Base-by-base conservation (phyloP, 179 eudicot species). In the Beta corolliflora region DNA sequence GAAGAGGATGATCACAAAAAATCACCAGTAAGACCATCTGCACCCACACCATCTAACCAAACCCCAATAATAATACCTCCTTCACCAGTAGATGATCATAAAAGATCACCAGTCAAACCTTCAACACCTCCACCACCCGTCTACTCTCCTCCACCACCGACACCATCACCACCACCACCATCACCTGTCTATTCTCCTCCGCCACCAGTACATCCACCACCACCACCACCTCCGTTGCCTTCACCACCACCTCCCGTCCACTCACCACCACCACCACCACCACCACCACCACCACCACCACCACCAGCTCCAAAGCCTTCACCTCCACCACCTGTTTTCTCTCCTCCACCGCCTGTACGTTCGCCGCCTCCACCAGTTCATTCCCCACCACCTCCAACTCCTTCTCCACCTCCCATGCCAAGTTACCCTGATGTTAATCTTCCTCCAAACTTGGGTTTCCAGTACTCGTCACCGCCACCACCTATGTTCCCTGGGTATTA, bases 381-480 rank as follows among this genome's bases (percentile, higher is more conserved):
- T 12, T 73, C 84, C 3, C 88, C 87, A 3, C 90, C 90, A 25
- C 84, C 90, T 3, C 84, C 86, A 3, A n/a, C 15, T 3, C 75
- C 55, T 21, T 78, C 85, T 5, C 81, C 85, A 0, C 85, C 84
- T 5, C 86, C 86, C 1, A 83, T 91, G 7, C 87, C 89, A 16
- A 70, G 31, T 3, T 60, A 46, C 9, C 76, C 73, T 0, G 86
- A 86, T 36, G 82, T 83, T 1, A 76, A 50, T 58, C 85, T 89
- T 25, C 91, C 92, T 68, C 88, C 89, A 7, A 75, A 72, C 41
- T 21, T 86, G 9, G 88, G 88, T 5, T 76, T 84, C 3, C 80
- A 78, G 66, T 84, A 89, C 65, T 85, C 86, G 9, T 87, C 93
- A 12, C 94, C 94, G 2, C 94, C 94, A 15, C 91, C 92, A 11